These are phyloP conservation scores for Monilinia aucupariae DNA, from an alignment of 2,329 filamentous ascomycete genomes.

Conservation along the genomic window DNA sequence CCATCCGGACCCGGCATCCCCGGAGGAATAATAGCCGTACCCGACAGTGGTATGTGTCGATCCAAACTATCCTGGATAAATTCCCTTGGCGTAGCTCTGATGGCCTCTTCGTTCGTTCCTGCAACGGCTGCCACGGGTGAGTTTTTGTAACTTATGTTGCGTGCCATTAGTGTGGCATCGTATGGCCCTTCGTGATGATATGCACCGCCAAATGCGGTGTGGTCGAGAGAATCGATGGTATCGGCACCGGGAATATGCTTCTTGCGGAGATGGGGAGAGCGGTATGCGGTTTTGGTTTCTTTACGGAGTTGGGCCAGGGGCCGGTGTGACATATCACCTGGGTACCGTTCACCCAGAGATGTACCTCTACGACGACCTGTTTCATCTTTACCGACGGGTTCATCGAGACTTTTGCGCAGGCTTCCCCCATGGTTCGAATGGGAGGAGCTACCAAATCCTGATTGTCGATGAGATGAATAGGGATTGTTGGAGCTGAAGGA, in stretches of 20 bases:
- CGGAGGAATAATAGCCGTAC: slow-evolving; percentile 69
- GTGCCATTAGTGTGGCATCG: slow-evolving; percentile 70
- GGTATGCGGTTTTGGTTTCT: slow-evolving; percentile 60
- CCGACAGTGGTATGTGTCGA: slow-evolving; percentile 74
- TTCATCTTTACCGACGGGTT: slow-evolving; percentile 32
- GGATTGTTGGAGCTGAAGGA: slow-evolving; percentile 45
- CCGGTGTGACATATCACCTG: slow-evolving; percentile 58
- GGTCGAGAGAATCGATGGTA: slow-evolving; percentile 74
- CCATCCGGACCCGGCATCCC: slow-evolving; percentile 65
- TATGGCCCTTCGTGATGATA: slow-evolving; percentile 93
- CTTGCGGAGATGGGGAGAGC: slow-evolving; percentile 60
- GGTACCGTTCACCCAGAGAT: slow-evolving; percentile 55
- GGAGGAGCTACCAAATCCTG: slow-evolving; percentile 32
- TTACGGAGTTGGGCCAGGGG: slow-evolving; percentile 62
- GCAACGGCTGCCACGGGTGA: slow-evolving; percentile 74
- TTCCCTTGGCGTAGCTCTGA: slow-evolving; percentile 75
- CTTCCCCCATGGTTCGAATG: slow-evolving; percentile 18
- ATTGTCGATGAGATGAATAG: slow-evolving; percentile 29
- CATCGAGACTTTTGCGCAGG: slow-evolving; percentile 21
- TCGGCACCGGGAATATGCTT: slow-evolving; percentile 65
- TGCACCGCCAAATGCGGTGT: slow-evolving; percentile 49
- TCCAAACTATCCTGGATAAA: slow-evolving; percentile 68
- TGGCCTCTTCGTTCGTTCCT: slow-evolving; percentile 66
- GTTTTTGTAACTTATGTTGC: slow-evolving; percentile 58
- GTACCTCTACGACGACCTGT: slow-evolving; percentile 38